Evolutionary conservation across 2,329 filamentous ascomycete species (phyloP), one percentile per base, ranked within the genome.

Genomic region (Fusarium annulatum): DNA sequence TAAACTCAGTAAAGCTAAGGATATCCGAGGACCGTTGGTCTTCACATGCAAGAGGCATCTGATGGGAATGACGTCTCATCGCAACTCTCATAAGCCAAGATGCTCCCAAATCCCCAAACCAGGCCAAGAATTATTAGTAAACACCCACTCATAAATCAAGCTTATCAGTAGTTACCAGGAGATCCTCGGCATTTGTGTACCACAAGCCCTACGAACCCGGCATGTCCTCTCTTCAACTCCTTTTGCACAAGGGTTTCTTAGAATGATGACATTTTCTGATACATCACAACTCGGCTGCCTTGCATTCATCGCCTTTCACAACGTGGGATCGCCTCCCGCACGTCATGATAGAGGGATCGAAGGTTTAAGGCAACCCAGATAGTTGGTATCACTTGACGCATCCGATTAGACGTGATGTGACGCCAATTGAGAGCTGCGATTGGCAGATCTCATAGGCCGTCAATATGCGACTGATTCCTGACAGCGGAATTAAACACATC

Each of bases 331-430:
- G 72, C n/a, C 59, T 68, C 28, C 55, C 41, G 43, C 43, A 72
- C 67, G 67, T 62, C 57, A 69, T 69, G 57, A 62, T 59, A 64
- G 49, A 53, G 45, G 71, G 52, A 64, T 61, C n/a, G 43, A 60
- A 74, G 55, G 57, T 67, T 73, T 48, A 57, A 66, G 66, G 38
- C 62, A 62, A 56, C 66, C 67, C 57, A 51, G 39, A 36, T 39
- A 64, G 28, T 67, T 57, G 63, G 67, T 64, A 74, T 73, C 71
- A 74, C 59, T 73, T 74, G 71, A 72, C 59, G 28, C 55, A 68
- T 64, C 49, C 43, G 56, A 36, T 39, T 48, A 45, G 45, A 57
- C 46, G 28, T 38, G 48, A 72, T 74, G 67, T 28, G 42, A 73
- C 59, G 46, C 39, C 67, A 73, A 73, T 73, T 72, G 63, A 60